phyloP scores from a whole-genome alignment of 495 filamentous ascomycete genomes.

The Penicillium simplicissimum region DNA sequence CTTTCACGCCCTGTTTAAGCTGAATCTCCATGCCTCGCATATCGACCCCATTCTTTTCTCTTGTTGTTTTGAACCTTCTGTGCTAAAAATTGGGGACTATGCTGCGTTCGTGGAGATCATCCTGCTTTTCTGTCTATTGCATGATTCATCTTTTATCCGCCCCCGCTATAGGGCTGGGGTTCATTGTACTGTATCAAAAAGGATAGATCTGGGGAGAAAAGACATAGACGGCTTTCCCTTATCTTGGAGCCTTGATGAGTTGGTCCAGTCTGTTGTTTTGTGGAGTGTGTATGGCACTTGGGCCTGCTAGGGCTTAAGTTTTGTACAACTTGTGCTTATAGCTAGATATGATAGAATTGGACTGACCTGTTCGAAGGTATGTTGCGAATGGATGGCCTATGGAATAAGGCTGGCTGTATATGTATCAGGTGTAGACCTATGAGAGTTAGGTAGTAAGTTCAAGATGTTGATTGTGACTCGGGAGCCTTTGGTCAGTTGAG shows the following conservation, averaged over 20 bases:
- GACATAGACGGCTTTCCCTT: slow-evolving; percentile 4
- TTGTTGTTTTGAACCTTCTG: neutral
- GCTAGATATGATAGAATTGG: slow-evolving; percentile 23
- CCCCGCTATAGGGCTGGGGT: slow-evolving; percentile 20
- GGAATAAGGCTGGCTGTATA: neutral
- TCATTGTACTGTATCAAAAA: slow-evolving; percentile 46
- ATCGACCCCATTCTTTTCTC: neutral
- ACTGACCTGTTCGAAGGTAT: slow-evolving; percentile 7
- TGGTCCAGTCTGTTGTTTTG: neutral
- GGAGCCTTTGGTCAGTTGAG: neutral
- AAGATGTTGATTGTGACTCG: too few species aligned
- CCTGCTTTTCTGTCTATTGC: slow-evolving; percentile 5
- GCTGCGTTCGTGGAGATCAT: slow-evolving; percentile 10
- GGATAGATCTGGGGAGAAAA: slow-evolving; percentile 35
- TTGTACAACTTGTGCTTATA: slow-evolving; percentile 21
- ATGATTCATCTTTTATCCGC: slow-evolving; percentile 19
- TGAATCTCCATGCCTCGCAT: neutral
- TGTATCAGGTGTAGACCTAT: too few species aligned
- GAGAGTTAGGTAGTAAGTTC: neutral
- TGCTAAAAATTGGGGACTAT: slow-evolving; percentile 11
- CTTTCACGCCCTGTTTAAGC: neutral
- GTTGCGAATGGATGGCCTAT: neutral
- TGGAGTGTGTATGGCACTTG: slow-evolving; percentile 1
- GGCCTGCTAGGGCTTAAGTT: slow-evolving; percentile 12
- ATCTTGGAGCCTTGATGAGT: neutral